Conservation (phyloP, 306 rosid species). For the Cyamopsis tetragonoloba region DNA sequence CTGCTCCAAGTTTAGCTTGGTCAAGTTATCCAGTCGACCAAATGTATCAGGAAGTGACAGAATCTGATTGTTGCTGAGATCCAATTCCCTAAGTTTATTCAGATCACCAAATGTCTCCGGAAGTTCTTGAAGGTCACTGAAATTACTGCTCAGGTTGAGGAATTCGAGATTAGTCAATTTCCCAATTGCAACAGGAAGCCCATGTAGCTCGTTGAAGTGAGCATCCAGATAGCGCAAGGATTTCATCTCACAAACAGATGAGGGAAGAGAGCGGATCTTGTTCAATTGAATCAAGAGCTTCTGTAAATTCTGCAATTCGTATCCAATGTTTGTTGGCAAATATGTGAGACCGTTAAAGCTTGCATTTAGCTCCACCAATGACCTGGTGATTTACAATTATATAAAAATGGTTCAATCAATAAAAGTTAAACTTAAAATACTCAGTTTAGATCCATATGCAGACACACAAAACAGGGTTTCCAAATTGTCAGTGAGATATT, state of each 20-base stretch:
- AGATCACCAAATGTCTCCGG: conserved; percentile 86
- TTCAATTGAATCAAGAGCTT: conserved; percentile 67
- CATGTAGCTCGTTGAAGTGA: conserved; percentile 85
- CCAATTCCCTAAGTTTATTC: conserved; percentile 77
- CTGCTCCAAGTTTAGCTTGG: conserved; percentile 82
- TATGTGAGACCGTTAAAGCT: conserved; percentile 79
- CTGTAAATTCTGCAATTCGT: conserved; percentile 52
- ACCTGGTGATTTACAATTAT: conserved; percentile 56
- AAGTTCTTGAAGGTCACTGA: conserved; percentile 71
- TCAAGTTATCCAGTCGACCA: conserved; percentile 76
- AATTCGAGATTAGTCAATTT: conserved; percentile 52
- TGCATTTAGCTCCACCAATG: conserved; percentile 89
- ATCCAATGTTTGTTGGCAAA: conserved; percentile 96
- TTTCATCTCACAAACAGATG: conserved; percentile 80
- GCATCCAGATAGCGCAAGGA: conserved; percentile 78
- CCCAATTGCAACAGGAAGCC: conserved; percentile 82
- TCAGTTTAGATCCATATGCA: background rate
- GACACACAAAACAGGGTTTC: background rate
- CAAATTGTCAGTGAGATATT: background rate
- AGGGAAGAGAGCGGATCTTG: conserved; percentile 81
- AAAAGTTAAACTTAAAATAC: background rate
- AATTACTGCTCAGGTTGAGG: conserved; percentile 78
- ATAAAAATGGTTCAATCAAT: conserved; percentile 4
- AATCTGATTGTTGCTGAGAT: conserved; percentile 94
- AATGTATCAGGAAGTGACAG: conserved; percentile 80